Conservation (phyloP, 1,284 basidiomycete species). For the Cryptococcus sp. region DNA sequence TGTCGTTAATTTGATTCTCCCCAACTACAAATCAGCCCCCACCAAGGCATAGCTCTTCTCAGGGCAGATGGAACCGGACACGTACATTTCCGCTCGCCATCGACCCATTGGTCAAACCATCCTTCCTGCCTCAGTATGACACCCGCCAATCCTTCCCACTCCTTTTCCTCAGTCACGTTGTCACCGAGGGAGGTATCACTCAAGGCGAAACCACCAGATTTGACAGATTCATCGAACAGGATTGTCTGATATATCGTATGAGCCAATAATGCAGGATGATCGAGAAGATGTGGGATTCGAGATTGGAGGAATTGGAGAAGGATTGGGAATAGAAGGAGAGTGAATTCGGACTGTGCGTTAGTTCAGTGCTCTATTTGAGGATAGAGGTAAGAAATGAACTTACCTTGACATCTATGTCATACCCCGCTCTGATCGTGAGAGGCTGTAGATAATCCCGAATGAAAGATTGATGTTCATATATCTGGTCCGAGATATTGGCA, state of each 20-base stretch:
- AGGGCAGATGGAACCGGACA: slow-evolving; percentile 15
- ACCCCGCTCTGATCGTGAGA: slow-evolving; percentile 62
- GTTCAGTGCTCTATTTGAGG: neutral
- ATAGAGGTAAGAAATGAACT: slow-evolving; percentile 23
- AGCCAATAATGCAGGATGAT: slow-evolving; percentile 78
- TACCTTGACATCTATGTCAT: slow-evolving; percentile 71
- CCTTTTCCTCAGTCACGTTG: slow-evolving; percentile 19
- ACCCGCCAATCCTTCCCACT: slow-evolving; percentile 73
- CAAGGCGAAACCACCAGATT: slow-evolving; percentile 69
- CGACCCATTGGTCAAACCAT: slow-evolving; percentile 89
- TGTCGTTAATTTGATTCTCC: slow-evolving; percentile 62
- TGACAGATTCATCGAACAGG: slow-evolving; percentile 75
- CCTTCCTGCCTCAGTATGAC: slow-evolving; percentile 73
- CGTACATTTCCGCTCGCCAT: slow-evolving; percentile 79
- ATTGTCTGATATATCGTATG: slow-evolving; percentile 93
- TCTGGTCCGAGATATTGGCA: slow-evolving; percentile 77
- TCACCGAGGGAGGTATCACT: slow-evolving; percentile 43
- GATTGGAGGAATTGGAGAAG: slow-evolving; percentile 66
- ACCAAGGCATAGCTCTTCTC: no score
- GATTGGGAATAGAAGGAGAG: slow-evolving; percentile 64
- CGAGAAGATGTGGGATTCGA: slow-evolving; percentile 68
- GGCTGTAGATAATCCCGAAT: slow-evolving; percentile 70
- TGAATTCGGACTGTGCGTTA: slow-evolving; percentile 65
- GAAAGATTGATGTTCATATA: slow-evolving; percentile 74
- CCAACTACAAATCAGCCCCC: slow-evolving; percentile 37